These are phyloP conservation scores for Nannizziopsis arthrosporioides DNA, from an alignment of 2,329 filamentous ascomycete species.

Conservation along the genomic window DNA sequence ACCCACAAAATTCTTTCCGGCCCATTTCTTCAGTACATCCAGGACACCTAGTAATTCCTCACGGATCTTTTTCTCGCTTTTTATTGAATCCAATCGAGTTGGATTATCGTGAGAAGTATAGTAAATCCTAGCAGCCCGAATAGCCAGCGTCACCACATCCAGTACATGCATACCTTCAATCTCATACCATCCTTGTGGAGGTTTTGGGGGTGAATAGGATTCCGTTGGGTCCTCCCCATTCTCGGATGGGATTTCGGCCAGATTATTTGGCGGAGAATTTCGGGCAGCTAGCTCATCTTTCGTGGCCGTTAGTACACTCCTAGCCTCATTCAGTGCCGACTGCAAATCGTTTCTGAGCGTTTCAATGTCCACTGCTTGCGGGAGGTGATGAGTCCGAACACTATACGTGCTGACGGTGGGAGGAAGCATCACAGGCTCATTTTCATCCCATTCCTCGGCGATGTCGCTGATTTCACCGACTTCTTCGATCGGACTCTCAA, in stretches of 20 bases:
- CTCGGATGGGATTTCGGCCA: slow-evolving; percentile 27
- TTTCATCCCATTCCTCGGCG: slow-evolving; percentile 38
- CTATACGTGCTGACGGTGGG: slow-evolving; percentile 95
- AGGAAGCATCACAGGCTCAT: slow-evolving; percentile 72
- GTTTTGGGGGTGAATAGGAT: slow-evolving; percentile 17
- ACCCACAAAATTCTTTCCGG: slow-evolving; percentile 70
- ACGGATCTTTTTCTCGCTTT: slow-evolving; percentile 73
- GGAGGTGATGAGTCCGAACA: slow-evolving; percentile 65
- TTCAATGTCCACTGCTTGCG: slow-evolving; percentile 70
- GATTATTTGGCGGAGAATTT: slow-evolving; percentile 19
- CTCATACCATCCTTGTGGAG: slow-evolving; percentile 61
- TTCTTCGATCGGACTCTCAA: slow-evolving; percentile 42
- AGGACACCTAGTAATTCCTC: slow-evolving; percentile 74
- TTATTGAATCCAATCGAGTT: slow-evolving; percentile 73
- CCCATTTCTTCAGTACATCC: slow-evolving; percentile 85
- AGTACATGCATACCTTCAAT: slow-evolving; percentile 85
- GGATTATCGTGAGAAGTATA: slow-evolving; percentile 87
- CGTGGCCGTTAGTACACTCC: slow-evolving; percentile 49
- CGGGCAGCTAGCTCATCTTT: slow-evolving; percentile 25
- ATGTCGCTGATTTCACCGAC: slow-evolving; percentile 19
- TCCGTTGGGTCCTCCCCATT: slow-evolving; percentile 24
- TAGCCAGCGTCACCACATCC: slow-evolving; percentile 88
- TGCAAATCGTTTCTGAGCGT: slow-evolving; percentile 62
- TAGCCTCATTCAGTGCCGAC: slow-evolving; percentile 56
- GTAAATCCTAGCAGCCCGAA: slow-evolving; percentile 88